Conservation (phyloP, 768 basidiomycete genomes). For the Royoungia palumana region DNA sequence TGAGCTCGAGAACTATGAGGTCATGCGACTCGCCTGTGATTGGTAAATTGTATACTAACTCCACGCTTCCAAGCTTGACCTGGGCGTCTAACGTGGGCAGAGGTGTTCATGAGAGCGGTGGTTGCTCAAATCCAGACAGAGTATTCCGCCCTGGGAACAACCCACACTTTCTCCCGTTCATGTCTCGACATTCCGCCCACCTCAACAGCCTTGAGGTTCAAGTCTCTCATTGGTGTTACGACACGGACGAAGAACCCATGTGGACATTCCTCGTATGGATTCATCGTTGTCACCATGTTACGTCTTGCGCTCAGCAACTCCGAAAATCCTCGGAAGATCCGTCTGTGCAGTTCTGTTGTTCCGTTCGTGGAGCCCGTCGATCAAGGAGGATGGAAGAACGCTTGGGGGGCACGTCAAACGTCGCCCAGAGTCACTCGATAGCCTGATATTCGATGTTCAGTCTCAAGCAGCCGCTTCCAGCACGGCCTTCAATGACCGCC, state of each 20-base stretch:
- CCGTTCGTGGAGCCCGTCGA: too few relatives aligned
- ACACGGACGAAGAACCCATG: background rate
- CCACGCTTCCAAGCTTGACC: background rate
- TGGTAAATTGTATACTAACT: too few relatives aligned
- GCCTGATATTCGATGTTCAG: too few relatives aligned
- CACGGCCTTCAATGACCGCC: background rate
- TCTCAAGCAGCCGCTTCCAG: background rate
- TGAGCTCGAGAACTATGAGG: too few relatives aligned
- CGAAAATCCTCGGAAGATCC: background rate
- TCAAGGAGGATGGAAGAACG: too few relatives aligned
- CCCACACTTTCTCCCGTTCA: background rate
- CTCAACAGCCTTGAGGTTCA: background rate
- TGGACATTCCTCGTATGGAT: background rate
- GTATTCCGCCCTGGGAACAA: background rate
- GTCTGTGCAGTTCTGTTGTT: background rate
- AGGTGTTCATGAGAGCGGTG: background rate
- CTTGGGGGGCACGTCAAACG: too few relatives aligned
- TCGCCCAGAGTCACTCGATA: background rate
- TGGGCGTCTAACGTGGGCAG: background rate
- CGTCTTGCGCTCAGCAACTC: background rate
- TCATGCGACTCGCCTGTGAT: too few relatives aligned
- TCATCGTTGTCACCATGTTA: background rate
- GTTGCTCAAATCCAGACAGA: background rate
- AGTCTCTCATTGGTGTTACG: conserved; percentile 5
- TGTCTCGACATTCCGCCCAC: background rate